Percentiles rank a stretch among this genome's conserved stretches.
Conservation (phyloP, 345 rosid genomes). For the Populus tremula region DNA sequence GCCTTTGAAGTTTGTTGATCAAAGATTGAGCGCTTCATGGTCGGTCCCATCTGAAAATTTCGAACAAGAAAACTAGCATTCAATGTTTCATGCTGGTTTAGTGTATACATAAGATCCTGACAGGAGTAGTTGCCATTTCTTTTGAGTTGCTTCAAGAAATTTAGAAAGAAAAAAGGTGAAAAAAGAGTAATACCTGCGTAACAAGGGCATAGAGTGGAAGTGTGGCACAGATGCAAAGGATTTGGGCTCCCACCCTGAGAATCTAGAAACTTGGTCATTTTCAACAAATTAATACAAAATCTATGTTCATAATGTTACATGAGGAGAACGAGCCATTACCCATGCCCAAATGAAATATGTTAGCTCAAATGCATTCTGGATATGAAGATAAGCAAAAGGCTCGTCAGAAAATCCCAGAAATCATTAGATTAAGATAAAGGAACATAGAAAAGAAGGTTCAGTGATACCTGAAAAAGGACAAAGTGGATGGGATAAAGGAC, state of each 20-base stretch:
- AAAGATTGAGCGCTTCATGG: slow-evolving; percentile 88
- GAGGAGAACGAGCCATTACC: slow-evolving; percentile 41
- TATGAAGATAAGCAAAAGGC: slow-evolving; percentile 1
- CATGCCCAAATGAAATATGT: slow-evolving; percentile 94
- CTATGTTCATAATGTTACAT: not conserved
- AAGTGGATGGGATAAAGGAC: slow-evolving; percentile 80
- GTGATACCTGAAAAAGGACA: slow-evolving; percentile 77
- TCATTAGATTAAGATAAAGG: not conserved
- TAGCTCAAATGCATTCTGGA: slow-evolving; percentile 92
- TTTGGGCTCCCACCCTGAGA: slow-evolving; percentile 66
- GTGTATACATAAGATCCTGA: not conserved
- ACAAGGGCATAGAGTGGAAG: slow-evolving; percentile 98
- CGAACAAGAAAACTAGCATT: not conserved
- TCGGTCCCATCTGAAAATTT: slow-evolving; percentile 84
- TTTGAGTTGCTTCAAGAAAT: not conserved
- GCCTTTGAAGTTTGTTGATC: slow-evolving; percentile 90
- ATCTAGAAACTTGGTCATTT: not conserved
- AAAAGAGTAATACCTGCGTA: slow-evolving; percentile 57
- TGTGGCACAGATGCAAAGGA: slow-evolving; percentile 85
- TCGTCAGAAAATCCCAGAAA: slow-evolving; percentile 14
- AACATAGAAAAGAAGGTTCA: not conserved
- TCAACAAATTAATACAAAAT: not conserved
- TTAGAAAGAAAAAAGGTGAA: not conserved
- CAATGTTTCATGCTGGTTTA: not conserved
- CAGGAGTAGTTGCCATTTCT: not conserved